Base-by-base conservation (phyloP, 2,329 filamentous ascomycete genomes). In the Hymenoscyphus scutula region DNA sequence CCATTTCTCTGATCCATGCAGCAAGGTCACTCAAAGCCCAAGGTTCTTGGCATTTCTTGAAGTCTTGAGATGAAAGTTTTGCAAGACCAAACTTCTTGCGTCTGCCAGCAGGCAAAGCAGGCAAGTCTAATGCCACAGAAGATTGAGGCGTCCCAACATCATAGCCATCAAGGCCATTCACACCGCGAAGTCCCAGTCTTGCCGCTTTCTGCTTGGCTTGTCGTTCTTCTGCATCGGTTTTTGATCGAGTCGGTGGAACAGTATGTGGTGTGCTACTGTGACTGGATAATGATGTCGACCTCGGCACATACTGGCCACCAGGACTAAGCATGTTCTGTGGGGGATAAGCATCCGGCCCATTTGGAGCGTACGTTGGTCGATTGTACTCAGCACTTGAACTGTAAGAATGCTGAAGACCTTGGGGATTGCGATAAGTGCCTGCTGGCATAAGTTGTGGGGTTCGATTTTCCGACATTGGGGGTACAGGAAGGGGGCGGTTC, bases 21-120 rank as follows among this genome's bases (percentile, higher is more conserved):
- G 94, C 87, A 64, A 99, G 86, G n/a, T 88, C 85, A 75, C 92
- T 96, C 56, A 99, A 80, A 1, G 94, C 92, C 95, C 95, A 99
- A 1, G 95, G 95, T 75, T 97, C 92, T 1, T 81, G 76, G 72
- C 95, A 99, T 72, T 87, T 91, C 69, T 87, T 88, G 76, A 96
- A 94, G 71, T 99, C 94, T 19, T 83, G 84, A 1, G 86, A 81
- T 0, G 88, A 90, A 32, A 99, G 79, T 74, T 97, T 97, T 19
- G 90, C 84, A 1, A 93, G 92, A 62, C 92, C 86, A 75, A 97
- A 97, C 71, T 89, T 91, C 77, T 88, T 89, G 71, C 91, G 89
- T 68, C 90, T 87, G 5, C 89, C 89, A 55, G 85, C 87, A 1
- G 93, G 92, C 62, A 98, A 81, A 3, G 89, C 89, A 57, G 96